Evolutionary conservation across 129 eudicot species (phyloP).

Genomic region (Escallonia herrerae): DNA sequence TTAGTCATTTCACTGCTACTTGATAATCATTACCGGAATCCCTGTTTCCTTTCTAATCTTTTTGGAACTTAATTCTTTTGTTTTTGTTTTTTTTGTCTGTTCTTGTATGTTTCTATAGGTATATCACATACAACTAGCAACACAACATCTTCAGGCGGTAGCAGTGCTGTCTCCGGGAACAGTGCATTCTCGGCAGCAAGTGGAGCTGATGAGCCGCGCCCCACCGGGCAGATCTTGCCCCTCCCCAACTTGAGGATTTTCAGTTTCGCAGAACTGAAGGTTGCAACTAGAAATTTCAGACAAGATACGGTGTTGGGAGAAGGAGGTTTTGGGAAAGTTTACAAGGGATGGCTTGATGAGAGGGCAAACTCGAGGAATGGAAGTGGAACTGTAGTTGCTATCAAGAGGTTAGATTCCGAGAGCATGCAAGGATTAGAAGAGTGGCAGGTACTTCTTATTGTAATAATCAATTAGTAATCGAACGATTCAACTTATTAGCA

Average conservation of each 20-base stretch:
- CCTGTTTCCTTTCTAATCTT: neutral
- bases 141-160: constrained; percentile 31
- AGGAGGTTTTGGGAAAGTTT: constrained; percentile 94
- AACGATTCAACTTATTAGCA: too few relatives aligned
- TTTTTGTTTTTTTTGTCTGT: neutral
- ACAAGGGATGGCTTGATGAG: constrained; percentile 81
- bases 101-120: constrained; percentile 30
- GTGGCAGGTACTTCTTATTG: constrained; percentile 61
- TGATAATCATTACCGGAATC: neutral
- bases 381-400: constrained; percentile 60
- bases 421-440: constrained; percentile 85
- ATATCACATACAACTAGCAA: constrained; percentile 43
- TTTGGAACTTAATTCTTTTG: neutral
- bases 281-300: constrained; percentile 76
- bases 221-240: constrained; percentile 55
- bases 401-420: constrained; percentile 77
- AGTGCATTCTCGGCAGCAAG: constrained; percentile 63
- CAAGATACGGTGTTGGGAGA: constrained; percentile 75
- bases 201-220: constrained; percentile 36
- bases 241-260: constrained; percentile 62
- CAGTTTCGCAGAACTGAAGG: constrained; percentile 56
- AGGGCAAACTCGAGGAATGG: constrained; percentile 37
- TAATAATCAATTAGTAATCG: too few relatives aligned
- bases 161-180: constrained; percentile 48
- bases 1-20: neutral